These are phyloP conservation scores for Fulvia fulva DNA, from an alignment of 2,329 filamentous ascomycete genomes.

Conservation along the genomic window DNA sequence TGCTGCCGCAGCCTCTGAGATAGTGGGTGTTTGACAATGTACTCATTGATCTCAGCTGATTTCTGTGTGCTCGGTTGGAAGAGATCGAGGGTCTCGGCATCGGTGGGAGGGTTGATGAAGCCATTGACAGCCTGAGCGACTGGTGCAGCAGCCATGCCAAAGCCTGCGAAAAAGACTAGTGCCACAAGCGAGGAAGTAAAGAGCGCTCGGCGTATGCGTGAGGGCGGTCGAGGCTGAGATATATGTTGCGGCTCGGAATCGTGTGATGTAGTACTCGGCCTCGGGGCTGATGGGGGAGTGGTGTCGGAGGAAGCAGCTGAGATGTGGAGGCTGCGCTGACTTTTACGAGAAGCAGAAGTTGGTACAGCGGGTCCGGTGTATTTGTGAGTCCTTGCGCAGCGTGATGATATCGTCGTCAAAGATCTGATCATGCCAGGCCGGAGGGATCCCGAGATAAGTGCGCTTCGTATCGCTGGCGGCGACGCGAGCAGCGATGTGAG, in stretches of 20 bases:
- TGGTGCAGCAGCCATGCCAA: conserved; percentile 55
- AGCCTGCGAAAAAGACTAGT: conserved; percentile 51
- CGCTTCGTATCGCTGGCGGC: conserved; percentile 19
- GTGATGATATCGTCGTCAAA: conserved; percentile 17
- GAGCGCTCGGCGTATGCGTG: conserved; percentile 11
- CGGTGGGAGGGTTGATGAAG: conserved; percentile 55
- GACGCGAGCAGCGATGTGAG: conserved; percentile 13
- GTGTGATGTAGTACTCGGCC: neutral
- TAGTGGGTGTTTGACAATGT: conserved; percentile 73
- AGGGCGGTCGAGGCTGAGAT: neutral
- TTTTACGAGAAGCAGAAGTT: conserved; percentile 1
- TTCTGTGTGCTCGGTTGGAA: conserved; percentile 57
- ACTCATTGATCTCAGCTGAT: conserved; percentile 59
- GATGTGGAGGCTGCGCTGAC: conserved; percentile 9
- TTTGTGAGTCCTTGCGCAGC: conserved; percentile 10
- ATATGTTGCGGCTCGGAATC: neutral
- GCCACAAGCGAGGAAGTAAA: conserved; percentile 47
- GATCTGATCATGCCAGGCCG: conserved; percentile 14
- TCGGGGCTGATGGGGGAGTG: conserved; percentile 2
- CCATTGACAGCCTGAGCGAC: conserved; percentile 48
- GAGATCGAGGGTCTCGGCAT: conserved; percentile 68
- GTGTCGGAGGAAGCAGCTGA: conserved; percentile 8
- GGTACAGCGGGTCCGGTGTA: conserved; percentile 15
- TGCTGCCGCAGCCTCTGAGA: conserved; percentile 63
- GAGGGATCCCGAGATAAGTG: conserved; percentile 12